A percentile compares a stretch with the other conserved stretches of the same genome.
These are phyloP conservation scores for Thelonectria blattea DNA, from an alignment of 2,329 filamentous ascomycete species.

Conservation along the genomic window DNA sequence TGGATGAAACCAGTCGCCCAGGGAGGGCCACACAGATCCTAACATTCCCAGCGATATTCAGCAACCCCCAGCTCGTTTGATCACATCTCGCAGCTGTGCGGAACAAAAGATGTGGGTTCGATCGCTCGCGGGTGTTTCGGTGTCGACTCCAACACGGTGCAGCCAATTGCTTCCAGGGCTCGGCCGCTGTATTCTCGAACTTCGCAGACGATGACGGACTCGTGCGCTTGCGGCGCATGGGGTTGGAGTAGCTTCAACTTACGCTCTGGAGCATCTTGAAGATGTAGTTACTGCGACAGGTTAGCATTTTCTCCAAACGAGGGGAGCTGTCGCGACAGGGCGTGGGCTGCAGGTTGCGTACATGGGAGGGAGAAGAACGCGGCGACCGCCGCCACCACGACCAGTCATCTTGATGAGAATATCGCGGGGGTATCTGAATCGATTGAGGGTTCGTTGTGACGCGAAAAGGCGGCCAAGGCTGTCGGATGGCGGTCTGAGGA, in stretches of 20 bases:
- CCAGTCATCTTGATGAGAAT: conserved; percentile 56
- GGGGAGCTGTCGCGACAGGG: conserved; percentile 25
- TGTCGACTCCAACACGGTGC: background rate
- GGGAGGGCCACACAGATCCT: background rate
- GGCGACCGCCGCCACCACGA: conserved; percentile 64
- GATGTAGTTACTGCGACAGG: conserved; percentile 51
- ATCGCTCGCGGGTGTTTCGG: background rate
- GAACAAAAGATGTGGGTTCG: background rate
- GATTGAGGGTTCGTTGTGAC: conserved; percentile 4
- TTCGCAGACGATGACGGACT: conserved; percentile 21
- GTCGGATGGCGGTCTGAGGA: conserved; percentile 16
- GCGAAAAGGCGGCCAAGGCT: conserved; percentile 1
- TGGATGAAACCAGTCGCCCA: background rate
- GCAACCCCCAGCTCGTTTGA: background rate
- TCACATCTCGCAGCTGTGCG: background rate
- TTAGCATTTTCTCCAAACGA: conserved; percentile 31
- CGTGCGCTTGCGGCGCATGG: conserved; percentile 10
- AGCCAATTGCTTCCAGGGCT: conserved; percentile 1
- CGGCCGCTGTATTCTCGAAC: conserved; percentile 22
- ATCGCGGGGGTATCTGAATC: conserved; percentile 14
- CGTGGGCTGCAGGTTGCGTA: conserved; percentile 33
- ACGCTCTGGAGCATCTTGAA: conserved; percentile 78
- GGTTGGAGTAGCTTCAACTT: conserved; percentile 32
- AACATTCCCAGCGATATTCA: background rate
- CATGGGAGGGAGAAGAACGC: conserved; percentile 66